A percentile compares a stretch with the other conserved stretches of the same genome.
Evolutionary conservation across 257 asterid species (phyloP).

Genomic region (Thymus mandschuricus): DNA sequence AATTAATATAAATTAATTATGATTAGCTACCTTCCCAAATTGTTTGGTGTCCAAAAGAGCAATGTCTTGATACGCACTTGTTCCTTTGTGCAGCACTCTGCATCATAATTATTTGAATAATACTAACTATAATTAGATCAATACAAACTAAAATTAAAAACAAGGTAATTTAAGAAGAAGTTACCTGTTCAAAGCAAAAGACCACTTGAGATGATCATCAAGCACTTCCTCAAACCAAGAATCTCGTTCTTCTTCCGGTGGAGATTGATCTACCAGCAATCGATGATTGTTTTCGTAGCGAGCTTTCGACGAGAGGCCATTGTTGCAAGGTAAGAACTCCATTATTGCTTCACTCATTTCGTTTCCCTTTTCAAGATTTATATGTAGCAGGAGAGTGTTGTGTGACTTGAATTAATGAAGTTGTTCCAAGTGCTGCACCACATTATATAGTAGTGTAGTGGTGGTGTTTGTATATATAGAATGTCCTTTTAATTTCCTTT

Average conservation of each 20-base stretch:
- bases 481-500: too few species aligned
- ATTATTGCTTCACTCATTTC: conserved; percentile 68
- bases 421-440: conserved; percentile 20
- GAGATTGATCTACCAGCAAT: conserved; percentile 34
- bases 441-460: conserved; percentile 21
- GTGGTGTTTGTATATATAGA: too few species aligned
- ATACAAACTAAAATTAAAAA: not conserved
- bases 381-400: too few species aligned
- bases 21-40: conserved; percentile 72
- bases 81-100: conserved; percentile 85
- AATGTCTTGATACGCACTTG: conserved; percentile 87
- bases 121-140: too few species aligned
- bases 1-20: not conserved
- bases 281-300: conserved; percentile 43
- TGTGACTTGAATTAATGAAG: conserved; percentile 29
- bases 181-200: conserved; percentile 87
- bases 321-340: conserved; percentile 53
- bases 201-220: conserved; percentile 89
- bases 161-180: not conserved
- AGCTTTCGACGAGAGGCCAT: conserved; percentile 50
- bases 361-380: not conserved
- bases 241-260: conserved; percentile 32
- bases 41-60: conserved; percentile 90
- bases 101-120: not conserved
- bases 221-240: conserved; percentile 95